These are phyloP conservation scores for Neurospora sp. DNA, from an alignment of 495 filamentous ascomycete genomes.

Conservation along the genomic window DNA sequence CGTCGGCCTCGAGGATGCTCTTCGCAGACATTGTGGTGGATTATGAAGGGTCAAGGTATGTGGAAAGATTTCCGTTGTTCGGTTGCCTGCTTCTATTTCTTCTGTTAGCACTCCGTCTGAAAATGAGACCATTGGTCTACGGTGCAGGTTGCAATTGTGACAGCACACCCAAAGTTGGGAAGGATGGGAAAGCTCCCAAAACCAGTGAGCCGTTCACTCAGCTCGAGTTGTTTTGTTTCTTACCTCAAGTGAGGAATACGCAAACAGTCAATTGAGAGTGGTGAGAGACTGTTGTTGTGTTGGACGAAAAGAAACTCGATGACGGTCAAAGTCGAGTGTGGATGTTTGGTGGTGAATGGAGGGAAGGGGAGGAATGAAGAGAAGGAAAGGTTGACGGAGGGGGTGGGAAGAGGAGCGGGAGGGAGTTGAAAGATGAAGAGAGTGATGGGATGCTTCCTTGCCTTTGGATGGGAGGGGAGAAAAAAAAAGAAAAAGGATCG, in stretches of 20 bases:
- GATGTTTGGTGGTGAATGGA: background rate
- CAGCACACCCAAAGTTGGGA: background rate
- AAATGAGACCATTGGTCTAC: background rate
- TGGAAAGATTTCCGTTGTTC: conserved; percentile 3
- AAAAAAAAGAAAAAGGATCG: background rate
- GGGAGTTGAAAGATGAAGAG: background rate
- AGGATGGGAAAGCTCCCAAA: background rate
- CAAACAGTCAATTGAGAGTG: conserved; percentile 3
- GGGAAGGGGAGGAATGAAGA: background rate
- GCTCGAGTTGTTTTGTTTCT: background rate
- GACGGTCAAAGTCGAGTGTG: background rate
- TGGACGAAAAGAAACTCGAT: background rate
- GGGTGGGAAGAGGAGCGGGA: conserved; percentile 2
- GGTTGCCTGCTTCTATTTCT: conserved; percentile 5
- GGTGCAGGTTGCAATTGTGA: background rate
- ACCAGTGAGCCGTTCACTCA: background rate
- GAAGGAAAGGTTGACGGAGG: background rate
- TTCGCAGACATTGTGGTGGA: conserved; percentile 83
- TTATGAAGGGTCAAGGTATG: conserved; percentile 9
- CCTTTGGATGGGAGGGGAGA: conserved; percentile 7
- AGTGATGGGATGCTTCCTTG: conserved; percentile 6
- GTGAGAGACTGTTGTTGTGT: background rate
- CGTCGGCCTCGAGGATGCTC: conserved; percentile 95
- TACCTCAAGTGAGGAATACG: conserved; percentile 15
- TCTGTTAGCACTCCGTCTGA: background rate